These are phyloP conservation scores for Saussurea involucrata DNA, from an alignment of 129 eudicot genomes.

Conservation along the genomic window DNA sequence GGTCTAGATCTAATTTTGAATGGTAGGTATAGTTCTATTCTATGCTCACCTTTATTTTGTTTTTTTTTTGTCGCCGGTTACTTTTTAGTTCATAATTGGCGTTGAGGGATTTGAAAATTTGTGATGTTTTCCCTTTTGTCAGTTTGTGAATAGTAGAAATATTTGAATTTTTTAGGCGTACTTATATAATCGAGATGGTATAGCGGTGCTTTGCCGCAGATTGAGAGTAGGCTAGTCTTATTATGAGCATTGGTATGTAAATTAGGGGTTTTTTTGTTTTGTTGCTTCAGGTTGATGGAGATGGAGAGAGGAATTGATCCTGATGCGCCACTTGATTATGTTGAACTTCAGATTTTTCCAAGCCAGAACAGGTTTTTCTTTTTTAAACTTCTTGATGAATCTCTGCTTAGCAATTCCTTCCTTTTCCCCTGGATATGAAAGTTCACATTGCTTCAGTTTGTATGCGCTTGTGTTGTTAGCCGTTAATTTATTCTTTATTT, in stretches of 20 bases:
- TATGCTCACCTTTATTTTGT: slow-evolving; percentile 3
- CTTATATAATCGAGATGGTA: not conserved
- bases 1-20: slow-evolving; percentile 36
- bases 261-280: slow-evolving; percentile 7
- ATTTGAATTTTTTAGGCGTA: slow-evolving; percentile 10
- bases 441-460: not conserved
- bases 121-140: not conserved
- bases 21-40: slow-evolving; percentile 8
- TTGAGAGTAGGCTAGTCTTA: not conserved
- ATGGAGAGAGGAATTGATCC: slow-evolving; percentile 71
- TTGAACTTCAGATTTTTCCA: slow-evolving; percentile 65
- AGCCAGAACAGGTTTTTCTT: slow-evolving; percentile 63
- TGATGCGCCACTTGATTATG: slow-evolving; percentile 57
- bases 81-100: not conserved
- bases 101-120: not conserved
- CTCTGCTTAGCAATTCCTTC: not conserved
- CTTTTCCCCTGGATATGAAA: not conserved
- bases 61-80: not conserved
- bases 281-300: slow-evolving; percentile 36
- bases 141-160: not conserved
- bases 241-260: not conserved
- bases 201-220: slow-evolving; percentile 4
- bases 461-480: not conserved
- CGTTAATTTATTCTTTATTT: not conserved
- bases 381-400: not conserved